A percentile compares a stretch with the other conserved stretches of the same genome.
Conservation (phyloP, 2,329 filamentous ascomycete species). For the Fusarium clavum region DNA sequence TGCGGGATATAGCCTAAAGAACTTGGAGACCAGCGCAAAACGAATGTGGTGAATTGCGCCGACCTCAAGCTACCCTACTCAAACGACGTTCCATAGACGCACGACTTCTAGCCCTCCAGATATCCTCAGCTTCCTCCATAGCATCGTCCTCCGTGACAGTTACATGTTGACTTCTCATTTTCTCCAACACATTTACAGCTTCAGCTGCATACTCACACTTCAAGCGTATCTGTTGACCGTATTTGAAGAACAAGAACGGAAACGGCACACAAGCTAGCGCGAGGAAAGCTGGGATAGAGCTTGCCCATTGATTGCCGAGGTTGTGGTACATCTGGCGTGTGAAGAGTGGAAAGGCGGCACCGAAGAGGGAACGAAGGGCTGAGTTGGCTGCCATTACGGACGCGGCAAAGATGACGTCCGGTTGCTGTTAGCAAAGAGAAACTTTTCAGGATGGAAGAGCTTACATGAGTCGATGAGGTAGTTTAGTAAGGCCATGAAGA, state of each 20-base stretch:
- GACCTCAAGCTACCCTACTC: not conserved
- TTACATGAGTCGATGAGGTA: constrained; percentile 27
- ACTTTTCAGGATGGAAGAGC: not conserved
- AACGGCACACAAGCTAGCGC: constrained; percentile 18
- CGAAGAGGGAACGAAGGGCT: constrained; percentile 12
- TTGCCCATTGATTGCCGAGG: constrained; percentile 18
- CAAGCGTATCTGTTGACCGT: constrained; percentile 1
- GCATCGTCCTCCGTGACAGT: not conserved
- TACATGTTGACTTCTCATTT: not conserved
- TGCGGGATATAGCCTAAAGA: not conserved
- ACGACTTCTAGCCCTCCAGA: constrained; percentile 10
- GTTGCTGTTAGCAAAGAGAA: not conserved
- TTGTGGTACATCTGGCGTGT: constrained; percentile 22
- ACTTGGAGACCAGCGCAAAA: not conserved
- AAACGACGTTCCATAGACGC: not conserved
- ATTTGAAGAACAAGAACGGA: constrained; percentile 21
- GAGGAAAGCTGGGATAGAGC: constrained; percentile 22
- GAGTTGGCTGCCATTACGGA: constrained; percentile 26
- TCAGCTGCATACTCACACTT: constrained; percentile 25
- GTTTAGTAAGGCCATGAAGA: constrained; percentile 19
- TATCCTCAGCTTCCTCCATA: constrained; percentile 4
- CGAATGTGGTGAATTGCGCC: accelerated
- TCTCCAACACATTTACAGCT: not conserved
- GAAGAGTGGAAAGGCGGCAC: constrained; percentile 25
- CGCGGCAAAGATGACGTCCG: constrained; percentile 12